phyloP scores from a whole-genome alignment of 1,139 yeast species.

The Suhomyces anneliseae region DNA sequence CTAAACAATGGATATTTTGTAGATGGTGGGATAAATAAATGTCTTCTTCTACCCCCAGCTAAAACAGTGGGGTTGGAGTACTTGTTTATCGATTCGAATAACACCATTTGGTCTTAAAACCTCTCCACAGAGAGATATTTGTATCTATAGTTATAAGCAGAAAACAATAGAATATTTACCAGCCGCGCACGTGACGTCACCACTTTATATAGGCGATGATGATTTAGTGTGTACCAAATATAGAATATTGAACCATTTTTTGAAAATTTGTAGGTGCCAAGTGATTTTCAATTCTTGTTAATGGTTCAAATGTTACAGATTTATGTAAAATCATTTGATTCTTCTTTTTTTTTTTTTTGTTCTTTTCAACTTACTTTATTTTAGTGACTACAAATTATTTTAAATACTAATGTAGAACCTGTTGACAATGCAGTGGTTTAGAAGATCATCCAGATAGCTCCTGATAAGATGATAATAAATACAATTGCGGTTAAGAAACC shows the following conservation, averaged over 20 bases:
- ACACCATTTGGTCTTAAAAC: constrained; percentile 31
- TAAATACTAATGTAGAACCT: too few relatives aligned
- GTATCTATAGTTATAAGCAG: background rate
- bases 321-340: too few relatives aligned
- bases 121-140: background rate
- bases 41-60: constrained; percentile 42
- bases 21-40: constrained; percentile 67
- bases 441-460: constrained; percentile 48
- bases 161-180: background rate
- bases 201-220: too few relatives aligned
- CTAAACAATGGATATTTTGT: constrained; percentile 65
- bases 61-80: constrained; percentile 44
- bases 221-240: too few relatives aligned
- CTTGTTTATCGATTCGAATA: constrained; percentile 41
- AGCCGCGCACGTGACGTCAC: background rate
- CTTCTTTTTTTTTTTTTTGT: too few relatives aligned
- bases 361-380: too few relatives aligned
- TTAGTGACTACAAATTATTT: too few relatives aligned
- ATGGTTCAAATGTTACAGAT: too few relatives aligned
- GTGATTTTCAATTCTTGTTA: too few relatives aligned
- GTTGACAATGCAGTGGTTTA: constrained; percentile 14
- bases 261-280: too few relatives aligned
- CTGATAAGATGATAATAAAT: constrained; percentile 37
- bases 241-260: too few relatives aligned
- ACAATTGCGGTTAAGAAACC: constrained; percentile 48